Base-by-base conservation (phyloP, 1,139 yeast species). In the Diutina scorzettiae region DNA sequence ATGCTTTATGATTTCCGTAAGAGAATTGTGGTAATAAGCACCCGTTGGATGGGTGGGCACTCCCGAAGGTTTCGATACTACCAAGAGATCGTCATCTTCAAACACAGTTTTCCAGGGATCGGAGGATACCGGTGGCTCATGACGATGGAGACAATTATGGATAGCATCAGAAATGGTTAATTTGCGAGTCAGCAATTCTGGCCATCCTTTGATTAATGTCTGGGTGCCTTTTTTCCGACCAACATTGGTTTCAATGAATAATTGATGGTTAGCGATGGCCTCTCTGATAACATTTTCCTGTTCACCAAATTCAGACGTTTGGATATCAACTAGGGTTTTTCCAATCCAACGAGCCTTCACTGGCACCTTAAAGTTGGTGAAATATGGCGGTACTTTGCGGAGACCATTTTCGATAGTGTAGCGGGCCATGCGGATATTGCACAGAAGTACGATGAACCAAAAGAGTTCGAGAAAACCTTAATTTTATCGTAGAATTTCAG, bases 41-140 rank as follows among this genome's bases (percentile, higher is more conserved):
- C 86, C 85, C 0, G 84, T 75, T 0, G 95, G 94, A 57, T 84
- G 95, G 1, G 84, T 78, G 0, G 94, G 93, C 1, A 83, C 63
- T 0, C 94, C 94, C 8, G 75, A 63, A 0, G 94, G 94, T 52
- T 84, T 84, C 54, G 80, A 69, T 2, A 83, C 66, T 17, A 84
- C 85, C 3, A 84, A 46, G 1, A 76, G 43, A 4, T 71, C 63
- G 1, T 64, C 66, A 51, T 71, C 69, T 46, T 76, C 71, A 50
- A 55, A 61, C 0, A 81, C 52, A 0, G 77, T 60, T 18, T 30
- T 21, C 54, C 8, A 53, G 49, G 11, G 30, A 4, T 64, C 59
- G 1, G 18, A 25, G 14, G 29, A n/a, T 1, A 74, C 70, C 1
- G 72, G 66, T 1, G 85, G 78, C 48, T 81, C 91, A 53, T 81